Evolutionary conservation across 192 early-diverging fungal species (phyloP), one percentile per base, ranked within the genome.

Genomic region (Coemansia sp.): DNA sequence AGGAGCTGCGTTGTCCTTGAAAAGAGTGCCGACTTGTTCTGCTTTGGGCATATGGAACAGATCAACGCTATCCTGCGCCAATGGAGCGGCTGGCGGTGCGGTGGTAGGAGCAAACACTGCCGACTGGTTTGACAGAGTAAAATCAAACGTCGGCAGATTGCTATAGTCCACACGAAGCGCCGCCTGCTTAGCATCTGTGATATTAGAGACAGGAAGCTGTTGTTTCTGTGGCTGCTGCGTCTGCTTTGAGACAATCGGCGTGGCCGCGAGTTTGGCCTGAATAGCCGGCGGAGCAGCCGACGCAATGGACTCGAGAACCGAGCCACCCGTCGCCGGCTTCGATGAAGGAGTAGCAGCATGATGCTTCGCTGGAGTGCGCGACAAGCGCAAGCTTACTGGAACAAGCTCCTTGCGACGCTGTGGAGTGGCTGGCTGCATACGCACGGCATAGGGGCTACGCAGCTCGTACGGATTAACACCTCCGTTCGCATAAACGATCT

Each of bases 241-340:
- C 20, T 20, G 20, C 20, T 20, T 20, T 20, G 20, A 20, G 20
- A 20, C 20, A 20, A 20, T 20, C 20, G 49, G 37, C 7, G 60
- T 57, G 8, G 66, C 40, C 2, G 40, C 67, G 13, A 81, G 49
- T 25, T 40, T 59, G 10, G 70, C 69, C 60, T 69, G 73, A 58
- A 81, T 67, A 51, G 67, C 78, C 0, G 73, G 70, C n/a, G 78
- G 78, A 1, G 78, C 78, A 5, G 73, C 78, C 13, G 73, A 81
- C 59, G 74, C 65, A 19, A 81, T 81, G 4, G 72, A 75, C 17
- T 71, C 73, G 14, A 81, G 20, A 48, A 81, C 39, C 14, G 69
- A 60, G 54, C 56, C 68, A 42, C 58, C 56, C 2, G 64, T 55
- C 12, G n/a, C 50, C 8, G 66, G 40, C 7, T 71, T 57, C 4